Conservation (phyloP, 208 protist genomes). For the Trypanosoma theileri region DNA sequence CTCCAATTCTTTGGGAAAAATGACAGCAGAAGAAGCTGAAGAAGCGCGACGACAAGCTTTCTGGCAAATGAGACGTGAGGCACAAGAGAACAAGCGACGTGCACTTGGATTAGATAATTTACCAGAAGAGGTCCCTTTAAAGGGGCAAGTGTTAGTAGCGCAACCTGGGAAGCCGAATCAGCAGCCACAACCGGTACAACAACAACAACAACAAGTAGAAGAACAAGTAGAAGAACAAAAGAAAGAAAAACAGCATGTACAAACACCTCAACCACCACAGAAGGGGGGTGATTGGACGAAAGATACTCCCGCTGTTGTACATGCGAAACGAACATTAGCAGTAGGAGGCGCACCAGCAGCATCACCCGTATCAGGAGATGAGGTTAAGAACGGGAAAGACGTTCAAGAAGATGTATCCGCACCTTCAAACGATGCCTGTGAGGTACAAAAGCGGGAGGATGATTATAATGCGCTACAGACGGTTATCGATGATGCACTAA, state of each 20-base stretch:
- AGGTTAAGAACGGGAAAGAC: neutral
- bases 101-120: constrained; percentile 45
- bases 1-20: constrained; percentile 47
- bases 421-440: neutral
- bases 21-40: constrained; percentile 54
- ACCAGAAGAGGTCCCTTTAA: neutral
- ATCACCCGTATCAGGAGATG: neutral
- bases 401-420: no score
- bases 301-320: neutral
- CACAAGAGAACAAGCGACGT: constrained; percentile 78
- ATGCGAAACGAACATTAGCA: neutral
- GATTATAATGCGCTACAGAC: constrained; percentile 76
- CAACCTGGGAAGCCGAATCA: neutral
- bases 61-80: constrained; percentile 89
- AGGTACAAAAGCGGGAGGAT: constrained; percentile 40
- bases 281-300: neutral
- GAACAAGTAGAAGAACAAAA: neutral
- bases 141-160: neutral
- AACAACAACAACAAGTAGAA: no score
- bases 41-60: constrained; percentile 72
- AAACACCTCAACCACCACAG: neutral
- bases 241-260: neutral
- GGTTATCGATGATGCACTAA: constrained; percentile 61
- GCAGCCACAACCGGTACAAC: neutral
- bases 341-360: neutral